Base-by-base conservation (phyloP, 2,329 filamentous ascomycete genomes). In the Pseudocercospora pini-densiflorae region DNA sequence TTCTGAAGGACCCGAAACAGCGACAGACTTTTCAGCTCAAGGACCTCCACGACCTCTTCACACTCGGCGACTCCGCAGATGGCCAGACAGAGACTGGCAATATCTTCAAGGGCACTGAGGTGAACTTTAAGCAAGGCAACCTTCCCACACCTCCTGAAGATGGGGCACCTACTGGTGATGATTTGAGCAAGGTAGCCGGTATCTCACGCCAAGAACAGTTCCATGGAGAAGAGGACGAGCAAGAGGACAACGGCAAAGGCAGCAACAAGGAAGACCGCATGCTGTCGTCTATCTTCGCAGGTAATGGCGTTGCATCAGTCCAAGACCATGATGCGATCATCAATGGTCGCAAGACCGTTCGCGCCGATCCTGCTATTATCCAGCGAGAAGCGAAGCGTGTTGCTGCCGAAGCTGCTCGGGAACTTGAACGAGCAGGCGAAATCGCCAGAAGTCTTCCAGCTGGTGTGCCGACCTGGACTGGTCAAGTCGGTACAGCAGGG, bases 291-390 rank as follows among this genome's bases (percentile, higher is more conserved):
- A 93, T 99, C 62, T 97, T 98, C 76, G 90, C 93, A 0, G 89
- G 90, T 47, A 91, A 92, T 0, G 91, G 90, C 2, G 91, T 98
- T 1, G 93, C 97, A 74, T 93, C 91, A n/a, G 92, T 94, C 0
- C 87, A 97, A 53, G 92, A 97, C 73, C 95, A 99, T 76, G 95
- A 98, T 71, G 88, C 93, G 61, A 97, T 98, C 73, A 87, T 98
- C 62, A 92, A 90, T 71, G 91, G 91, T 45, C 87, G 88, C 60
- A 88, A 88, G 40, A 68, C 71, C 19, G 82, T 92, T 19, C 86
- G 88, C 68, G 91, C 93, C 0, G 92, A 97, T 74, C 89, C 89
- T 4, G 87, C 87, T 24, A 90, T 97, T 70, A 88, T 97, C 57
- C 90, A 92, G 71, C 87, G 89, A 9, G 93, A 97, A 79, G 94